Evolutionary conservation across 805 yeast species (phyloP).

Genomic region (Nakazawaea laoshanensis): DNA sequence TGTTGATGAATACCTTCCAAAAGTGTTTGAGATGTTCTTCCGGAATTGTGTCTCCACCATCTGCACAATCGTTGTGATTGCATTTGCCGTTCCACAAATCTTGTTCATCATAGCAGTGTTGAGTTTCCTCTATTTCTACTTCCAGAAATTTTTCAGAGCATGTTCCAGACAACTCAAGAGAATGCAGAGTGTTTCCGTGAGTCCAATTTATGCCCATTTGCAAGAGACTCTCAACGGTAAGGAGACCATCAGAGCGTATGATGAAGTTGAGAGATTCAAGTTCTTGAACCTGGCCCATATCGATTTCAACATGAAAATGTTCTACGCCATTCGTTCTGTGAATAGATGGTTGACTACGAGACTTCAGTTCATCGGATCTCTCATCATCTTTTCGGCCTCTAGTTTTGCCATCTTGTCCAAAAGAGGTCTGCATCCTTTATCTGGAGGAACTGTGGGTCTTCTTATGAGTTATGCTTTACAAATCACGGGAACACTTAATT

Average conservation of each 20-base stretch:
- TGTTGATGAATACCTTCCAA: conserved; percentile 70
- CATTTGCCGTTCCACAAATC: conserved; percentile 84
- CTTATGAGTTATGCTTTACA: conserved; percentile 90
- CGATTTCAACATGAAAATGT: conserved; percentile 86
- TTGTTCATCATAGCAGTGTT: conserved; percentile 66
- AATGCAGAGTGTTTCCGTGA: conserved; percentile 69
- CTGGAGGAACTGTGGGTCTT: conserved; percentile 79
- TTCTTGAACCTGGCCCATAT: conserved; percentile 60
- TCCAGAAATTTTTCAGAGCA: conserved; percentile 68
- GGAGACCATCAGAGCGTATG: conserved; percentile 66
- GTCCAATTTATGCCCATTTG: conserved; percentile 79
- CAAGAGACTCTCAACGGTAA: conserved; percentile 77
- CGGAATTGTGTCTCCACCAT: conserved; percentile 51
- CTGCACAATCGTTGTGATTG: conserved; percentile 73
- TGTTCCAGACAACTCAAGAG: conserved; percentile 80
- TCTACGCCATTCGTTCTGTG: conserved; percentile 84
- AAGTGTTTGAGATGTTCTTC: conserved; percentile 66
- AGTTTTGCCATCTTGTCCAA: conserved; percentile 63
- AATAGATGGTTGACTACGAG: conserved; percentile 98
- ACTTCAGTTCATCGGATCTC: conserved; percentile 82
- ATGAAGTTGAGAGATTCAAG: conserved; percentile 54
- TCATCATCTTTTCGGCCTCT: conserved; percentile 82
- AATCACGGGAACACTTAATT: conserved; percentile 86
- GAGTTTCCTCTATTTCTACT: conserved; percentile 52
- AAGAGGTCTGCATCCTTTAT: conserved; percentile 23